Evolutionary conservation across 129 eudicot species (phyloP).

Genomic region (Pulicaria dysenterica): DNA sequence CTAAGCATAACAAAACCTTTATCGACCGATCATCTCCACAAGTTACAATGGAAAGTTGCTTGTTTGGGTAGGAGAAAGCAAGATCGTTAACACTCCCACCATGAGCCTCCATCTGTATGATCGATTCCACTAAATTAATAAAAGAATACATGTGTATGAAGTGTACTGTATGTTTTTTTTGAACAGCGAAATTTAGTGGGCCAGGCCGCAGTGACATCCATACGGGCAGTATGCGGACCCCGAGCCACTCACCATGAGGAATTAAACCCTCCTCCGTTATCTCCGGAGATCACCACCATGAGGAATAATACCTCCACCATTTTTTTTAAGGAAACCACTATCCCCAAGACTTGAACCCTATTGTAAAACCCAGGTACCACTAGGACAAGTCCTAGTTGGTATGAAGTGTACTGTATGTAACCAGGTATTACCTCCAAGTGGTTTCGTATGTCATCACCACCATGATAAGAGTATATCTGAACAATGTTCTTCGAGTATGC

Average conservation of each 20-base stretch:
- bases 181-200: too few relatives aligned
- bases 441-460: conserved; percentile 63
- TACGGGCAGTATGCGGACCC: too few relatives aligned
- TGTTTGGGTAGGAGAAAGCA: conserved; percentile 78
- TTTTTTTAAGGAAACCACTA: too few relatives aligned
- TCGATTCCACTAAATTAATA: neutral
- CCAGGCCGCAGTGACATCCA: too few relatives aligned
- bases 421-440: conserved; percentile 93
- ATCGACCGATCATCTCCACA: conserved; percentile 91
- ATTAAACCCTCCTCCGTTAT: too few relatives aligned
- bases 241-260: too few relatives aligned
- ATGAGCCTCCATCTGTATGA: conserved; percentile 91
- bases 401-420: too few relatives aligned
- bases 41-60: conserved; percentile 70
- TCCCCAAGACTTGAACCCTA: too few relatives aligned
- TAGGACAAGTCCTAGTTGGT: too few relatives aligned
- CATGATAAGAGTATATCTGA: conserved; percentile 70
- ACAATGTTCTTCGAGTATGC: conserved; percentile 87
- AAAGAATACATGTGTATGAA: neutral
- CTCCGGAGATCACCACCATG: too few relatives aligned
- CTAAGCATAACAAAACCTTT: conserved; percentile 54
- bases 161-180: neutral
- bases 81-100: conserved; percentile 88
- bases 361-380: too few relatives aligned
- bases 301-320: too few relatives aligned